Evolutionary conservation across 257 asterid species (phyloP), one percentile per base, ranked within the genome.

Genomic region (Avicennia marina): DNA sequence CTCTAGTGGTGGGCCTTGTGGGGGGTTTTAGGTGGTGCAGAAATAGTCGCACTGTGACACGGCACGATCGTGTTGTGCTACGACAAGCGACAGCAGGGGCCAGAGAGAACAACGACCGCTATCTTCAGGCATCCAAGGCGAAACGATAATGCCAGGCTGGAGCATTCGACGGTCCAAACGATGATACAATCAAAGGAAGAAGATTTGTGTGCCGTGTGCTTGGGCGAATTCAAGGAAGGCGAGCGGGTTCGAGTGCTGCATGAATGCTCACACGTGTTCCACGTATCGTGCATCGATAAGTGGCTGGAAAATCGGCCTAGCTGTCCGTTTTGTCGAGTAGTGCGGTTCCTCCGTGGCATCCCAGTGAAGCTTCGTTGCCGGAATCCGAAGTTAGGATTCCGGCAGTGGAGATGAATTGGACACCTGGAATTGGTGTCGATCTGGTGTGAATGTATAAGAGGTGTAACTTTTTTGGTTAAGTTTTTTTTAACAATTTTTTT

Each of bases 311-410:
- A 58, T 17, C 87, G 81, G 24, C 46, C 56, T 1, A 75, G 64
- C 54, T 86, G 87, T 43, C 95, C 93, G 0, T 62, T 83, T 51
- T 81, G 93, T 50, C 83, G 95, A 38, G 44, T n/a, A n/a, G n/a
- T n/a, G n/a, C n/a, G n/a, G n/a, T n/a, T n/a, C n/a, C n/a, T n/a
- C n/a, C n/a, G n/a, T n/a, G n/a, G n/a, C n/a, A n/a, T n/a, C n/a
- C n/a, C n/a, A n/a, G n/a, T n/a, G n/a, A n/a, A n/a, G n/a, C n/a
- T n/a, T n/a, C n/a, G 1, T 44, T 56, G 22, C 9, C 70, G 4
- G 39, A 16, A 36, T 31, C 39, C 4, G 25, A 38, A n/a, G n/a
- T n/a, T 62, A 19, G 41, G 7, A 12, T 32, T 55, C 10, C 20
- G 11, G 9, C 44, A 1, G 0, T 49, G 13, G 71, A 44, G 42